Base-by-base conservation (phyloP, 1,284 basidiomycete genomes). In the Trametes sp. region DNA sequence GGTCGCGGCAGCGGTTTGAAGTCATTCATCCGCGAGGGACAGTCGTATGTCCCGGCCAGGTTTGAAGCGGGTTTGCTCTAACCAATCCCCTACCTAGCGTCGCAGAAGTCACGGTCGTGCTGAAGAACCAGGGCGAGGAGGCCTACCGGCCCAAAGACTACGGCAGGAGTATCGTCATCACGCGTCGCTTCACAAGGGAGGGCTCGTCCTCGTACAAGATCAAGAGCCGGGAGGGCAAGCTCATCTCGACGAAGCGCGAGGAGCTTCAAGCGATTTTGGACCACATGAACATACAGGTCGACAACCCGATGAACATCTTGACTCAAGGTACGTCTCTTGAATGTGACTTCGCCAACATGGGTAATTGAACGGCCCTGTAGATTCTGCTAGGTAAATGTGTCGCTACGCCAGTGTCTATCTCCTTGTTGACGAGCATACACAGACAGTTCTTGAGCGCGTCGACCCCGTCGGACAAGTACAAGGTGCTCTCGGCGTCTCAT, bases 231-330 rank as follows among this genome's bases (percentile, higher is more conserved):
- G 85, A 89, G 24, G 88, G 87, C 29, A 85, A 82, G 61, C 76
- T 87, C 7, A 76, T 98, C 55, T 92, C 90, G 41, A 89, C 81
- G n/a, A 96, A 94, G 78, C 88, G 88, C 65, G 89, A 95, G 31
- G 95, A 98, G 73, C 79, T 99, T 24, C 84, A 93, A 42, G 86
- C 89, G 3, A 97, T 98, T 54, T 90, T 90, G 70, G 94, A 98
- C 72, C 92, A 96, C 70, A 96, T 97, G 88, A 94, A 95, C 73
- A 95, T 99, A 63, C 94, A 96, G 72, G 93, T 98, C 63, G 98
- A 99, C 74, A 98, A 98, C 72, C 96, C 96, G 0, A 89, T 98
- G 84, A 98, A 96, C 66, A 90, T 99, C 42, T 82, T 97, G 35
- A 97, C 94, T 1, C 96, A 98, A 82, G 94, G 94, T 84, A 74